Base-by-base conservation (phyloP, 257 asterid species). In the Verbena officinalis region DNA sequence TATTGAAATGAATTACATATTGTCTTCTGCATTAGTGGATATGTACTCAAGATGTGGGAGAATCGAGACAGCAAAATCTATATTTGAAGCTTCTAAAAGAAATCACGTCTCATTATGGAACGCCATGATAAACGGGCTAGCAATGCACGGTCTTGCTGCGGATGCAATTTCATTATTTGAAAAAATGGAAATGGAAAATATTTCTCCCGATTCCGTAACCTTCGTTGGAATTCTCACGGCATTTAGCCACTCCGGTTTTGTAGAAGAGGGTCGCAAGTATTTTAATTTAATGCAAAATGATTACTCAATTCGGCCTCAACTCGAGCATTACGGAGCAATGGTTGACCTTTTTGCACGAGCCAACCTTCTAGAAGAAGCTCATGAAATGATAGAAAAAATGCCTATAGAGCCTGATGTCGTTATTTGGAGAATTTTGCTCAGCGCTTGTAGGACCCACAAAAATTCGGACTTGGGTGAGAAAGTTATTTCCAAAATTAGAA, bases 321-420 rank as follows among this genome's bases (percentile, higher is more conserved):
- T 85, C 55, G 95, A 83, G 84, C 97, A 90, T 60, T 87, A 82
- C 56, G 97, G 96, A 31, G 83, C 95, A 39, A 86, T 86, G 96
- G 83, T 86, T 64, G 96, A 86, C 74, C 76, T 86, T 21, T 73
- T 84, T 5, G 87, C 81, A 43, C 81, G 96, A 69, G 93, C 91
- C 49, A 95, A 89, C 30, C 79, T 78, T 55, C 71, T 86, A 31
- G 82, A 78, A 48, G 91, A 89, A 79, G 90, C 95, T 44, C 77
- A 69, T 71, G 68, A 70, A 53, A 63, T 83, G 70, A 71, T 86
- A 34, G 74, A 83, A 46, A 86, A 83, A 69, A 89, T 89, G 96
- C 82, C 80, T 3, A 57, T 79, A 71, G 80, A 83, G 62, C 93
- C 95, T 33, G 96, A 89, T 81, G 78, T 71, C 51, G 81, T 88